Conservation (phyloP, 139 green algal species). For the Parachlorella kessleri region DNA sequence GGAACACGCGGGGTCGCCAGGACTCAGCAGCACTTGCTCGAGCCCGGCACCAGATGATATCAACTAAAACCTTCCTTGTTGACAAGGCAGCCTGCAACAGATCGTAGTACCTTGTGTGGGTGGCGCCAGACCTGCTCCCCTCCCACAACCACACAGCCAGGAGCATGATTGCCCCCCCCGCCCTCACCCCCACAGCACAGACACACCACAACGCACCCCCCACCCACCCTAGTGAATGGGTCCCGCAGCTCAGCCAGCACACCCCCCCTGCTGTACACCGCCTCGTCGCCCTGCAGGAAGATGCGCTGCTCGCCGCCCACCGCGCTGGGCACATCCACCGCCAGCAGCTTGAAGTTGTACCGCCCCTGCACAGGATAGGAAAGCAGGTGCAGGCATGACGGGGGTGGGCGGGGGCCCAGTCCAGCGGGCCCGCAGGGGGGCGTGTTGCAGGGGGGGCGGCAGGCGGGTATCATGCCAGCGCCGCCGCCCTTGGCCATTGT, state of each 20-base stretch:
- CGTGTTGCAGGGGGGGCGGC: neutral
- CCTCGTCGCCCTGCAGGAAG: conserved; percentile 63
- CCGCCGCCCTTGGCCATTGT: no score
- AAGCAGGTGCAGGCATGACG: no score
- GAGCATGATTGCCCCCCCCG: neutral
- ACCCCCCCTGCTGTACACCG: conserved; percentile 54
- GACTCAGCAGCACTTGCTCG: neutral
- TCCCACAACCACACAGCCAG: no score
- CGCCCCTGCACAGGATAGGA: conserved; percentile 46
- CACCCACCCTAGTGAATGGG: conserved; percentile 64
- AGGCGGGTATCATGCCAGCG: neutral
- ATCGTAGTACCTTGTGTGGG: no score
- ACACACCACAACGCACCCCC: neutral
- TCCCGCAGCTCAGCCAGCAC: conserved; percentile 68
- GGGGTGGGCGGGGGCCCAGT: no score
- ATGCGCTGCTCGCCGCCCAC: conserved; percentile 54
- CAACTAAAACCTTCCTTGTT: no score
- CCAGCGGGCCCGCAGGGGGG: no score
- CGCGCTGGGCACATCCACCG: conserved; percentile 65
- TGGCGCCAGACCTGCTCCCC: no score
- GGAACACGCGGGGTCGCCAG: no score
- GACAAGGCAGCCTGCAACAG: no score
- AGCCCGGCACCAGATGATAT: neutral
- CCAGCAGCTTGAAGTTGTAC: conserved; percentile 81
- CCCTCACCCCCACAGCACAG: neutral